Conservation (phyloP, 75 land plant genomes). For the Pinus taeda region DNA sequence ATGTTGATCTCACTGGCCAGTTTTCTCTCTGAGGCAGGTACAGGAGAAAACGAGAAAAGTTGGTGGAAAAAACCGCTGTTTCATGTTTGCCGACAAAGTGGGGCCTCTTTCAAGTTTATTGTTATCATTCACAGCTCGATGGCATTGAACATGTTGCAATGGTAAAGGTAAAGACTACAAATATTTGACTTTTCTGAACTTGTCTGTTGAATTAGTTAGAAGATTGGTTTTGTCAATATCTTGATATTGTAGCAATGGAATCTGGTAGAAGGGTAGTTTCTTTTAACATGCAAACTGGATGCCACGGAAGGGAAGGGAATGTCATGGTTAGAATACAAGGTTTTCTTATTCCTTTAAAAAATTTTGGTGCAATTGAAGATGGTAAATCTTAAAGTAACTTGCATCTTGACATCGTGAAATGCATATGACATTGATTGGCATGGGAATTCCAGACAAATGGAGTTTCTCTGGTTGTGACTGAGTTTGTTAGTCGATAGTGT, state of each 20-base stretch:
- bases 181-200: background rate
- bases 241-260: background rate
- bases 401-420: background rate
- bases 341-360: background rate
- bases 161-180: constrained; percentile 62
- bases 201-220: background rate
- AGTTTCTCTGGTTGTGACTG: background rate
- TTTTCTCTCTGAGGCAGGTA: constrained; percentile 35
- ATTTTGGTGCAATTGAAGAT: background rate
- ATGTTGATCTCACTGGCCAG: background rate
- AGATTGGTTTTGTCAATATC: background rate
- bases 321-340: background rate
- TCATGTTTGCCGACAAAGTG: constrained; percentile 81
- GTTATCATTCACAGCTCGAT: constrained; percentile 84
- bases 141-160: constrained; percentile 88
- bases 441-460: background rate
- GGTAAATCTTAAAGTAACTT: background rate
- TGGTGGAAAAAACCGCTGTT: constrained; percentile 65
- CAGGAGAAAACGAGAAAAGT: constrained; percentile 64
- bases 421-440: background rate
- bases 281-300: background rate
- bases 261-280: background rate
- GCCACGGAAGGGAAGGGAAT: background rate
- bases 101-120: constrained; percentile 75
- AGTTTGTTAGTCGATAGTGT: background rate